Conservation (phyloP, 441 rosid species). For the Monsonia emarginata region DNA sequence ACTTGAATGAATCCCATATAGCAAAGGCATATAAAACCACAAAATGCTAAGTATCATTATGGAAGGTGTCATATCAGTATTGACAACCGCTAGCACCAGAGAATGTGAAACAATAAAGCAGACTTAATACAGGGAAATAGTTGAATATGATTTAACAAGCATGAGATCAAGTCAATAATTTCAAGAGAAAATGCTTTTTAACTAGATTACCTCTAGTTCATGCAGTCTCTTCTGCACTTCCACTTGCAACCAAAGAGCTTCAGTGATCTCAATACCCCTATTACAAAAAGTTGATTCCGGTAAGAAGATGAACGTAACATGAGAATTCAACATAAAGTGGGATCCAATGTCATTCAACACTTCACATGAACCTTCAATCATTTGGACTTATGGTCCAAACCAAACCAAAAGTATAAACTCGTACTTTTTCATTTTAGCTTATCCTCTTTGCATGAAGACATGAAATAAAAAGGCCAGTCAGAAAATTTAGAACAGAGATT, state of each 20-base stretch:
- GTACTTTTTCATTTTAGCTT: too few species aligned
- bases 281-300: neutral
- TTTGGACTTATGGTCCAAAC: neutral
- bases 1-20: neutral
- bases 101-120: neutral
- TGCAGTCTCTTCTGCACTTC: slow-evolving; percentile 88
- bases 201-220: slow-evolving; percentile 66
- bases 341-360: slow-evolving; percentile 4
- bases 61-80: neutral
- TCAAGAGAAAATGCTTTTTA: neutral
- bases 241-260: slow-evolving; percentile 83
- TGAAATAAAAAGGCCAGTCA: neutral
- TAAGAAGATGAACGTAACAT: neutral
- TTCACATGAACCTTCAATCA: slow-evolving; percentile 6
- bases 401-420: neutral
- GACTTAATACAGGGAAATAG: neutral
- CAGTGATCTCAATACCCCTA: slow-evolving; percentile 76
- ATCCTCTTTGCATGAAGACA: neutral
- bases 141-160: neutral
- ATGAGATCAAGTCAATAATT: neutral
- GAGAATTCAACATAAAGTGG: slow-evolving; percentile 3
- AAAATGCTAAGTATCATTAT: neutral
- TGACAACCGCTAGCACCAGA: neutral
- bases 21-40: neutral
- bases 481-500: slow-evolving; percentile 11